Evolutionary conservation across 2,329 filamentous ascomycete species (phyloP).

Genomic region (Ceratocystis diversiconidia): DNA sequence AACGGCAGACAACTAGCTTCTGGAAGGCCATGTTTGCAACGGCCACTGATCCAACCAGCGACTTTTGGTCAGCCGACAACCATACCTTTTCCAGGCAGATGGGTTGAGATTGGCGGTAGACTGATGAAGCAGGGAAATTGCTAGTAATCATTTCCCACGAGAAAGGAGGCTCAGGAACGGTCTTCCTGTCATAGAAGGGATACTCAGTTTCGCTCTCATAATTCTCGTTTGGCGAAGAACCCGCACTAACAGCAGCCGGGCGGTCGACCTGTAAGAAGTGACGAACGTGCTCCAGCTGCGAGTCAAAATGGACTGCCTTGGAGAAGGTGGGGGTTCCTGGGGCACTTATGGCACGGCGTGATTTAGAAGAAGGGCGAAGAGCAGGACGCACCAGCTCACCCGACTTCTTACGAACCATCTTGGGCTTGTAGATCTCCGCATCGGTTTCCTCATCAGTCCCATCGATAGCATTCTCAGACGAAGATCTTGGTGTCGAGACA

Average conservation of each 20-base stretch:
- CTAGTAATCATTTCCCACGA: constrained; percentile 80
- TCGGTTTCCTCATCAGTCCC: constrained; percentile 50
- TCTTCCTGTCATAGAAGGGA: constrained; percentile 45
- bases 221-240: constrained; percentile 76
- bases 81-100: constrained; percentile 77
- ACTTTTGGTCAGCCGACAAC: constrained; percentile 78
- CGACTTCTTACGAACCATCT: constrained; percentile 95
- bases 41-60: constrained; percentile 65
- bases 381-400: constrained; percentile 91
- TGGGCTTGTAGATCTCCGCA: constrained; percentile 55
- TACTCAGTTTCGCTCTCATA: constrained; percentile 84
- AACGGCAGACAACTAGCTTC: constrained; percentile 79
- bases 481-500: constrained; percentile 28
- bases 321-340: constrained; percentile 90
- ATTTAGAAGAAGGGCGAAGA: constrained; percentile 52
- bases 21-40: constrained; percentile 83
- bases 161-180: constrained; percentile 33
- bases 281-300: constrained; percentile 86
- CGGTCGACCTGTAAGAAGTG: constrained; percentile 91
- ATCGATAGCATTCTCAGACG: constrained; percentile 33
- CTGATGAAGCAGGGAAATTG: constrained; percentile 57
- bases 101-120: constrained; percentile 42
- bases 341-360: constrained; percentile 86
- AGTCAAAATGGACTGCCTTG: constrained; percentile 97
- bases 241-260: constrained; percentile 88